Base-by-base conservation (phyloP, 2,329 filamentous ascomycete genomes). In the Neonectria faginata region DNA sequence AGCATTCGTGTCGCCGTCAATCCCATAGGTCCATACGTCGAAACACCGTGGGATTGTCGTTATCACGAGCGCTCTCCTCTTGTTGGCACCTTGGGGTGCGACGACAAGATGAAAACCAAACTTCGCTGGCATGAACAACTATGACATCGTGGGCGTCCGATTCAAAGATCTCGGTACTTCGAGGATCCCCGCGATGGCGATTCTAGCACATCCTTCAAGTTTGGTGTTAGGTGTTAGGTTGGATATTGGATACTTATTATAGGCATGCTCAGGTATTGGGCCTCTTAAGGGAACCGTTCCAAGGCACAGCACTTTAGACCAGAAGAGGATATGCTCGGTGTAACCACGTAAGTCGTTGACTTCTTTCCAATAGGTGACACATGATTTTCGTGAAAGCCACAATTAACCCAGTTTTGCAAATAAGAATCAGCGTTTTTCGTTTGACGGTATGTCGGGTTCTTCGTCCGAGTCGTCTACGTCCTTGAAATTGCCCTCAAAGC, bases 401-500 rank as follows among this genome's bases (percentile, higher is more conserved):
- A 16, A 2, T 14, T 36, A 36, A 36, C 16, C 14, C 14, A 8
- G 33, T 39, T 16, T 33, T n/a, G 5, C 14, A 39, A n/a, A 7
- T 3, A 39, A 39, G 7, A 58, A 66, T 73, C 55, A 67, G 56
- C 29, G 55, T 56, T 62, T 61, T 39, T 68, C 63, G 48, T 58
- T 62, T 22, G 62, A 50, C 57, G 60, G 58, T 41, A 55, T 48
- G 60, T 70, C 67, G 16, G 61, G 48, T 48, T 72, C 64, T 22
- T 73, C 70, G 41, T 73, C 65, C 5, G 67, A 60, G 16, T 72
- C 64, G 18, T 75, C 69, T 9, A 72, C 59, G 14, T 67, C 63
- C 29, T 74, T 71, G 31, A 75, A 75, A 20, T 73, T 72, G 27
- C 73, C 74, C 42, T 79, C 77, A 57, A 80, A 80, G 7, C 80